Base-by-base conservation (phyloP, 306 rosid genomes). In the Cicer cuneatum region DNA sequence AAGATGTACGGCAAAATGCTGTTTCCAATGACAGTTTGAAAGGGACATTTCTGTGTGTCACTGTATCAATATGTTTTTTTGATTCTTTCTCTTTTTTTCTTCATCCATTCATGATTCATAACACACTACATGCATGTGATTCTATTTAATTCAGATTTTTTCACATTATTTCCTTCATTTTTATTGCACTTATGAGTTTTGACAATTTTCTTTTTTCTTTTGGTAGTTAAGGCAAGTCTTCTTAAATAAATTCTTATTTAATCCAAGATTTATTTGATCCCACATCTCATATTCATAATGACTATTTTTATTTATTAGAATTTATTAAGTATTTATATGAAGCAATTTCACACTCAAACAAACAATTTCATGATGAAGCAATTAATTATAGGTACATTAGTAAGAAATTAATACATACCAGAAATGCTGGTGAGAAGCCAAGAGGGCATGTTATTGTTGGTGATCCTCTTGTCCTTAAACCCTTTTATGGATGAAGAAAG, bases 351-450 rank as follows among this genome's bases (percentile, higher is more conserved):
- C 8, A 14, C n/a, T 48, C 33, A 45, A 49, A 57, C 37, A 69
- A 66, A 64, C 60, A 38, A 61, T 4, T 11, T 65, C 10, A 43
- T 45, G 12, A 24, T 40, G 2, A 40, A 58, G 37, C 37, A 24
- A 8, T 40, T 51, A 62, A 42, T 69, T 7, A 37, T 14, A 10
- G 52, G 73, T 53, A 59, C 42, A 16, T 69, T 51, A 37, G 12
- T 63, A 46, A n/a, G 64, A 64, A 47, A 3, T 16, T 2, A 68
- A 48, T 74, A 35, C 79, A 70, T 87, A 93, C 98, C 95, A 43
- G 96, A 79, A 67, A 83, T 77, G 24, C 52, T 62, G 69, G 85
- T 82, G 51, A 80, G 76, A 0, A 85, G 88, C 86, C 90, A 81
- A 2, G 83, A 49, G 24, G 96, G 91, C 57, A 67, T 83, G 76